phyloP scores from a whole-genome alignment of 225 moss, liverwort and hornwort genomes.

The Lunularia cruciata region DNA sequence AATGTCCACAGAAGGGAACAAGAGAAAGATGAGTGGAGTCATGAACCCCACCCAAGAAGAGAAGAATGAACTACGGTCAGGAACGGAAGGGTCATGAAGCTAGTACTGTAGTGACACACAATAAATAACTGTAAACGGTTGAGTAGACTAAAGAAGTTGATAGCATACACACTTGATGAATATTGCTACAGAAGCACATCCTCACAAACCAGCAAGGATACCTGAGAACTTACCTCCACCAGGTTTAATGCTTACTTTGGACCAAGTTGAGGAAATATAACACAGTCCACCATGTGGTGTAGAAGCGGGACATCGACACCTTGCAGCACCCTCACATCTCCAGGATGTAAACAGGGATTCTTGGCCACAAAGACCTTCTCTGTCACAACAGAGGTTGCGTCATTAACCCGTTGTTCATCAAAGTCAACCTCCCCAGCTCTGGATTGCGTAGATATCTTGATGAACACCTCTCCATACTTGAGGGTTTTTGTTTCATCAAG shows the following conservation, averaged over 20 bases:
- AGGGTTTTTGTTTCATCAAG: slow-evolving; percentile 77
- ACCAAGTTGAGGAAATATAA: slow-evolving; percentile 86
- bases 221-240: background rate
- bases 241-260: slow-evolving; percentile 49
- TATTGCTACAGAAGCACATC: background rate
- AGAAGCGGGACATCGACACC: slow-evolving; percentile 71
- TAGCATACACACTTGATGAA: slow-evolving; percentile 3
- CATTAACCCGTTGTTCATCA: slow-evolving; percentile 45
- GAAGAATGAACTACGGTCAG: too few species aligned
- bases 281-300: slow-evolving; percentile 85
- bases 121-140: too few species aligned
- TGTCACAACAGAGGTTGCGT: slow-evolving; percentile 52
- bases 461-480: slow-evolving; percentile 69
- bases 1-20: background rate
- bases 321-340: slow-evolving; percentile 71
- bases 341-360: slow-evolving; percentile 94
- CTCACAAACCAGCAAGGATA: slow-evolving; percentile 1
- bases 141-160: too few species aligned
- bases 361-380: slow-evolving; percentile 71
- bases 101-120: too few species aligned
- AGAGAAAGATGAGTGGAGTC: background rate
- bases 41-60: too few species aligned
- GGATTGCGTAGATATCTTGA: slow-evolving; percentile 63
- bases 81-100: too few species aligned
- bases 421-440: background rate